A percentile compares a stretch with the other conserved stretches of the same genome.
These are phyloP conservation scores for Scheffersomyces quercinus DNA, from an alignment of 1,139 yeast species.

Conservation along the genomic window DNA sequence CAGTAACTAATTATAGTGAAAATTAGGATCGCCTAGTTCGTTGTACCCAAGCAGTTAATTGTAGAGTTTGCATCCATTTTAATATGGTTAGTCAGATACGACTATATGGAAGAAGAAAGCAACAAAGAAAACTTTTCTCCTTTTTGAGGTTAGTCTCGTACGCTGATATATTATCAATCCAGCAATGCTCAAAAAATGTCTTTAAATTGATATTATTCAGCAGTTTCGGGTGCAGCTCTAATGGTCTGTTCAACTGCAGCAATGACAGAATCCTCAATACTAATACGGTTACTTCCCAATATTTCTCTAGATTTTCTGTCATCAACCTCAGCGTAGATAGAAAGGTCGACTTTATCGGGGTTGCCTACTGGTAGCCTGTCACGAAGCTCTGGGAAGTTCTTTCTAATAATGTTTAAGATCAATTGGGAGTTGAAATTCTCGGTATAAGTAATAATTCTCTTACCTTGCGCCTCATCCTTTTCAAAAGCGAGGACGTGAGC, in stretches of 20 bases:
- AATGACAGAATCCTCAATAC: slow-evolving; percentile 14
- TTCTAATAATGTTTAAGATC: slow-evolving; percentile 31
- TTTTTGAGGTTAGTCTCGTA: too few species aligned
- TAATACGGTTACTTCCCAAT: slow-evolving; percentile 17
- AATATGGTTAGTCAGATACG: too few species aligned
- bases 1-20: too few species aligned
- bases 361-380: slow-evolving; percentile 20
- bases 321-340: slow-evolving; percentile 13
- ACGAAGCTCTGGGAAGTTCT: slow-evolving; percentile 13
- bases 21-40: too few species aligned
- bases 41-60: too few species aligned
- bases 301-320: slow-evolving; percentile 15
- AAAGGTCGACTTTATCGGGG: slow-evolving; percentile 20
- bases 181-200: too few species aligned
- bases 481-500: slow-evolving; percentile 42
- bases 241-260: slow-evolving; percentile 18
- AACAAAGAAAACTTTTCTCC: too few species aligned
- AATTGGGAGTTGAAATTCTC: slow-evolving; percentile 37
- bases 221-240: too few species aligned
- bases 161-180: too few species aligned
- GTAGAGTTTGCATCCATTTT: too few species aligned
- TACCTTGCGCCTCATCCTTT: slow-evolving; percentile 24
- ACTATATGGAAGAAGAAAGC: too few species aligned
- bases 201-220: too few species aligned
- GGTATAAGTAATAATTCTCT: slow-evolving; percentile 40